phyloP scores from a whole-genome alignment of 768 basidiomycete species.

The Saitozyma sp. region DNA sequence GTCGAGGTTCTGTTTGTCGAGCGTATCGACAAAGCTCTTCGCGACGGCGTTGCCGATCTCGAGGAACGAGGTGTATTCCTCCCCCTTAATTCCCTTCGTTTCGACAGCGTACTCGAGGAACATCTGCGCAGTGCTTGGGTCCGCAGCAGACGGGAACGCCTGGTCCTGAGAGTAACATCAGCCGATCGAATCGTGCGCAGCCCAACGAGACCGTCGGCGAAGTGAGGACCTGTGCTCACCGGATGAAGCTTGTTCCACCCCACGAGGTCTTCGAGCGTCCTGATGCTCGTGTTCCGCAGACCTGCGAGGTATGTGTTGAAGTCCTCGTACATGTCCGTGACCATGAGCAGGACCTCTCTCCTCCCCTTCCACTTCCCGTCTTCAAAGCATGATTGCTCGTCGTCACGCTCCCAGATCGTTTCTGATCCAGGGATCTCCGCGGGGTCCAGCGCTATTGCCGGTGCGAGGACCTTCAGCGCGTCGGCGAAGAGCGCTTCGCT shows the following conservation, averaged over 20 bases:
- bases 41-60: too few relatives aligned
- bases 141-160: too few relatives aligned
- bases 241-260: constrained; percentile 36
- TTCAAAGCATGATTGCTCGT: not conserved
- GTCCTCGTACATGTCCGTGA: constrained; percentile 33
- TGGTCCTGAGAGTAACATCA: too few relatives aligned
- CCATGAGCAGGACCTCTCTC: not conserved
- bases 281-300: constrained; percentile 10
- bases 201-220: not conserved
- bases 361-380: not conserved
- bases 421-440: not conserved
- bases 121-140: too few relatives aligned
- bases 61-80: too few relatives aligned
- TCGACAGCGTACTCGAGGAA: too few relatives aligned
- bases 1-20: constrained; percentile 33
- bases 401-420: not conserved
- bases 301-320: constrained; percentile 26
- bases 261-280: constrained; percentile 28
- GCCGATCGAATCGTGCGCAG: too few relatives aligned
- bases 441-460: too few relatives aligned
- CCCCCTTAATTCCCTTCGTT: too few relatives aligned
- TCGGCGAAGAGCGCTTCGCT: too few relatives aligned
- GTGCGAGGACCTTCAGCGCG: too few relatives aligned
- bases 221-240: not conserved
- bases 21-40: constrained; percentile 18